phyloP scores from a whole-genome alignment of 108 stramenopile genomes.

The Nitzschia sp. region DNA sequence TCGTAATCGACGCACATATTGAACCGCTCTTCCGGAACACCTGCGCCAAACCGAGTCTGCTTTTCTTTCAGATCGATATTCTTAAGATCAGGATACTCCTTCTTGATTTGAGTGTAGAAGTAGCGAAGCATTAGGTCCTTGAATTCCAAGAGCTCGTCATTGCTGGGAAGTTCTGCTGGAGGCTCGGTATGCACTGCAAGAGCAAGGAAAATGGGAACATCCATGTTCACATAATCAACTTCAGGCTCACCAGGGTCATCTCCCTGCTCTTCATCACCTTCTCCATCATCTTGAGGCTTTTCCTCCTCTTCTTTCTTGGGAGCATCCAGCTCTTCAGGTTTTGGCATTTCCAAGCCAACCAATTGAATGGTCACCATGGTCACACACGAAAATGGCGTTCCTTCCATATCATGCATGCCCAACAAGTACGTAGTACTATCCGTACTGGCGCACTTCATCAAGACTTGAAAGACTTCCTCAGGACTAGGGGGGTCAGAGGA shows the following conservation, averaged over 20 bases:
- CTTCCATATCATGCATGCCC: slow-evolving; percentile 20
- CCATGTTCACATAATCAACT: neutral
- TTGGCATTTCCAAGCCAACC: slow-evolving; percentile 21
- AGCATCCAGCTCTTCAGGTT: slow-evolving; percentile 10
- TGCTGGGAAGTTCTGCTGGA: slow-evolving; percentile 17
- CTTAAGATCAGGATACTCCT: slow-evolving; percentile 15
- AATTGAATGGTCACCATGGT: slow-evolving; percentile 25
- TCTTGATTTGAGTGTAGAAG: slow-evolving; percentile 18
- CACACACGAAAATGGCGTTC: slow-evolving; percentile 15
- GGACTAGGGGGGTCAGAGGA: slow-evolving; percentile 22
- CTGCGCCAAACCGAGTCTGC: slow-evolving; percentile 4
- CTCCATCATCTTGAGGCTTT: slow-evolving; percentile 2
- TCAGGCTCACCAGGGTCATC: slow-evolving; percentile 1
- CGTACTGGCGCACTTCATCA: slow-evolving; percentile 18
- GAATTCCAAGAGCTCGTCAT: slow-evolving; percentile 14
- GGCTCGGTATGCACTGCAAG: slow-evolving; percentile 10
- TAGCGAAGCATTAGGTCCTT: slow-evolving; percentile 25
- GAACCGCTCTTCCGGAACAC: slow-evolving; percentile 21
- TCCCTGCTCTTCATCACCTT: slow-evolving; percentile 3
- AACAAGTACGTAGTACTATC: slow-evolving; percentile 15
- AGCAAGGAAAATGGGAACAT: slow-evolving; percentile 25
- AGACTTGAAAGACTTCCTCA: slow-evolving; percentile 18
- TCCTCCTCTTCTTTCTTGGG: slow-evolving; percentile 7
- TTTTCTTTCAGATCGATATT: slow-evolving; percentile 7
- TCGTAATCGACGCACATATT: slow-evolving; percentile 25